phyloP scores from a whole-genome alignment of 2,329 filamentous ascomycete genomes.

The Xylariales sp. region DNA sequence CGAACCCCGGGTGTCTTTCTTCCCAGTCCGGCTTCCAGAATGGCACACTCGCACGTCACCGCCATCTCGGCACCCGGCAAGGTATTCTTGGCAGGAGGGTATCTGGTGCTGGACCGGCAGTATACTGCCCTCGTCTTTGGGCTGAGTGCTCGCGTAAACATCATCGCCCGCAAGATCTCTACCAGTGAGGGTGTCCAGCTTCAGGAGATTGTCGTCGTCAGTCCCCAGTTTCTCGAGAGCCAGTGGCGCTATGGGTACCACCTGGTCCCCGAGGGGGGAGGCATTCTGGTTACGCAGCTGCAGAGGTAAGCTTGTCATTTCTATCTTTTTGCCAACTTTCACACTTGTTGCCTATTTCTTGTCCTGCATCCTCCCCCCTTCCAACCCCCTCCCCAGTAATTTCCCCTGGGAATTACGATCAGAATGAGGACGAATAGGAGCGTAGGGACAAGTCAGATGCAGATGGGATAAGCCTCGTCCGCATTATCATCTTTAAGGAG shows the following conservation, averaged over 20 bases:
- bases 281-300: slow-evolving; percentile 75
- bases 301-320: slow-evolving; percentile 76
- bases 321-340: neutral
- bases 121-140: slow-evolving; percentile 75
- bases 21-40: too few species aligned
- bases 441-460: too few species aligned
- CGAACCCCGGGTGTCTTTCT: too few species aligned
- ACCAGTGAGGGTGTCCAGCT: slow-evolving; percentile 60
- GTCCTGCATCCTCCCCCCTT: too few species aligned
- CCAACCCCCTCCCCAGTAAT: too few species aligned
- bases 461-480: too few species aligned
- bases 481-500: too few species aligned
- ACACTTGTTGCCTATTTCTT: neutral
- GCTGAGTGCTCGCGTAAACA: slow-evolving; percentile 63
- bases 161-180: slow-evolving; percentile 52
- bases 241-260: slow-evolving; percentile 85
- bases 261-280: slow-evolving; percentile 65
- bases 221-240: slow-evolving; percentile 85
- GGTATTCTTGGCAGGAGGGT: slow-evolving; percentile 90
- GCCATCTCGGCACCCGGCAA: slow-evolving; percentile 92
- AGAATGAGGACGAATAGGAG: too few species aligned
- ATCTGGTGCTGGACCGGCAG: slow-evolving; percentile 83
- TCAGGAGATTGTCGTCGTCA: slow-evolving; percentile 76
- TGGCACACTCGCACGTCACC: slow-evolving; percentile 18
- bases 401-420: too few species aligned